A percentile compares a stretch with the other conserved stretches of the same genome.
phyloP scores from a whole-genome alignment of 2,329 filamentous ascomycete species.

The Hypomyces rosellus region DNA sequence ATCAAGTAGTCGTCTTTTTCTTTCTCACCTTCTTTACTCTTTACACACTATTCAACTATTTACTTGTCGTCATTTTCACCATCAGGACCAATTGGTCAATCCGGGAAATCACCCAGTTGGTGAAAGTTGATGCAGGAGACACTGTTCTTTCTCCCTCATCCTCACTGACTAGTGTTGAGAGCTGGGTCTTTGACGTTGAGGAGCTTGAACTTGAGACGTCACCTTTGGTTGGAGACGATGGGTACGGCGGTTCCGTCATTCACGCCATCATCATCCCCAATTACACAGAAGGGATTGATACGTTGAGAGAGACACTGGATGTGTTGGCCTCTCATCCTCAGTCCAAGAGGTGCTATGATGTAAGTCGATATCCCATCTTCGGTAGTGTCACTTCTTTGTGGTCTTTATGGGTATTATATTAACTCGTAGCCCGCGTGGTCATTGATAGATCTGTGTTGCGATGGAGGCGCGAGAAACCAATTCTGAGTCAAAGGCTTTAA shows the following conservation, averaged over 20 bases:
- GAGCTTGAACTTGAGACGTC: constrained; percentile 38
- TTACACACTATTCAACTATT: constrained; percentile 60
- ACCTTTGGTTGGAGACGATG: constrained; percentile 32
- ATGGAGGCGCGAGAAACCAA: constrained; percentile 65
- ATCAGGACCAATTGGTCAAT: constrained; percentile 56
- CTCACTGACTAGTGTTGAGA: constrained; percentile 52
- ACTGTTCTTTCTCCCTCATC: constrained; percentile 42
- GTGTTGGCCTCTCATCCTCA: constrained; percentile 62
- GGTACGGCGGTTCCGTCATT: constrained; percentile 41
- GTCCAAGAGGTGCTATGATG: constrained; percentile 60
- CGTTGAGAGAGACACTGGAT: constrained; percentile 60
- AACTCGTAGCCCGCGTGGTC: neutral
- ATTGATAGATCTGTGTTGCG: constrained; percentile 57
- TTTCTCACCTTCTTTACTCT: constrained; percentile 53
- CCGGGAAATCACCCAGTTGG: constrained; percentile 47
- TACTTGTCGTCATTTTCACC: constrained; percentile 58
- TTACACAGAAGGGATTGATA: constrained; percentile 67
- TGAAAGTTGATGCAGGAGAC: constrained; percentile 42
- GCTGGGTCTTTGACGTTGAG: constrained; percentile 39
- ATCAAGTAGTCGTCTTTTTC: constrained; percentile 36
- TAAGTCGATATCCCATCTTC: constrained; percentile 38
- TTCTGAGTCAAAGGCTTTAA: constrained; percentile 54
- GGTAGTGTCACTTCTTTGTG: neutral
- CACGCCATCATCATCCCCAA: constrained; percentile 67
- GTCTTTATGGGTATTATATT: neutral